A percentile compares a stretch with the other conserved stretches of the same genome.
Evolutionary conservation across 768 basidiomycete genomes (phyloP).

Genomic region (Kwoniella dejecticola): DNA sequence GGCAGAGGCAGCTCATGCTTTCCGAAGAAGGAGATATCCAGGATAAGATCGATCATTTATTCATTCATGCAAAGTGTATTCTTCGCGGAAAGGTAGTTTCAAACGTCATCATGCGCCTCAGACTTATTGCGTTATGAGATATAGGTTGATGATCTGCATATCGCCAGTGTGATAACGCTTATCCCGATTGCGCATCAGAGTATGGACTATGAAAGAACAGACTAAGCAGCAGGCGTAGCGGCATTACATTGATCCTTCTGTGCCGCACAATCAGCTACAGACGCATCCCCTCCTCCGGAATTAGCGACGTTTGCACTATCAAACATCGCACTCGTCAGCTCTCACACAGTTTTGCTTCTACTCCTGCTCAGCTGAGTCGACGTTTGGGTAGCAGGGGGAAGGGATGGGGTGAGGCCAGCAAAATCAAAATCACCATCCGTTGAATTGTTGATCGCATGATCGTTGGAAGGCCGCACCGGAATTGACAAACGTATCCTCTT

Average conservation of each 20-base stretch:
- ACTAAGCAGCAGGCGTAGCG: constrained; percentile 1
- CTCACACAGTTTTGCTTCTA: too few species aligned
- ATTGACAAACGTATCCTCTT: constrained; percentile 62
- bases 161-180: too few species aligned
- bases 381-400: too few species aligned
- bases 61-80: too few species aligned
- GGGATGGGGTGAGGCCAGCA: too few species aligned
- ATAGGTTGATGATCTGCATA: too few species aligned
- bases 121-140: too few species aligned
- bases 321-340: neutral
- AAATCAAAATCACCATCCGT: constrained; percentile 57
- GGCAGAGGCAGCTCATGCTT: too few species aligned
- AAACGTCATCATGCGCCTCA: neutral
- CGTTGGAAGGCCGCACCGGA: constrained; percentile 61
- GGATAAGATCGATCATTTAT: too few species aligned
- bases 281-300: constrained; percentile 20
- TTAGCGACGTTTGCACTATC: constrained; percentile 33
- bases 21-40: too few species aligned
- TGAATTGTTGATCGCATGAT: constrained; percentile 66
- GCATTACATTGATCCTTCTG: constrained; percentile 19
- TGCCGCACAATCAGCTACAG: constrained; percentile 29
- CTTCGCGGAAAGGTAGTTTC: too few species aligned
- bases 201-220: neutral
- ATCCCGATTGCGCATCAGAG: neutral
- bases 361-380: too few species aligned